phyloP scores from a whole-genome alignment of 2,329 filamentous ascomycete genomes.

The Paecilomyces fulvus region DNA sequence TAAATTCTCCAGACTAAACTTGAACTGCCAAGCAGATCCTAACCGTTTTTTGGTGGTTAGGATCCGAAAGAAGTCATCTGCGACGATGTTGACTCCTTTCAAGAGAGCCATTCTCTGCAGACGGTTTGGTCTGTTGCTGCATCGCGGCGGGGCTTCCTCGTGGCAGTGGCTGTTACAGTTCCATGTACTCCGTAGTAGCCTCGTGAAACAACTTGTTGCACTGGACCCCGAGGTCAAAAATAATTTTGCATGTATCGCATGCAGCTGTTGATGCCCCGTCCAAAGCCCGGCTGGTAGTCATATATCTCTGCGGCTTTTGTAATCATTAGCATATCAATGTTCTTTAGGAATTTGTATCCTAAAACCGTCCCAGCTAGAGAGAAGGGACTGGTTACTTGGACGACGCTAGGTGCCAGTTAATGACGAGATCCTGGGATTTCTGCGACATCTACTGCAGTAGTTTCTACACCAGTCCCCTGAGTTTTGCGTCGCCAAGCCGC shows the following conservation, averaged over 20 bases:
- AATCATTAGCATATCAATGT: background rate
- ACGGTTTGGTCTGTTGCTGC: background rate
- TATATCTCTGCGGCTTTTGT: background rate
- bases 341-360: background rate
- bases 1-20: background rate
- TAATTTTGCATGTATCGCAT: background rate
- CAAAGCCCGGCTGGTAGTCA: background rate
- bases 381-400: background rate
- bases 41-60: background rate
- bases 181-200: background rate
- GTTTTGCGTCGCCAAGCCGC: background rate
- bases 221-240: background rate
- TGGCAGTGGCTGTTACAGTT: background rate
- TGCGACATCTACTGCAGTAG: background rate
- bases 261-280: background rate
- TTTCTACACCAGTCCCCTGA: background rate
- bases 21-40: background rate
- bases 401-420: background rate
- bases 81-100: background rate
- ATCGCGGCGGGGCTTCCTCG: background rate
- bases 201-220: background rate
- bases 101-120: background rate
- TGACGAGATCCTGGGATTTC: background rate
- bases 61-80: background rate
- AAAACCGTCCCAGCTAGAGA: background rate